Percentiles rank a stretch among this genome's conserved stretches.
phyloP scores from a whole-genome alignment of 176 grass and related monocot species.

The Oryza australiensis region DNA sequence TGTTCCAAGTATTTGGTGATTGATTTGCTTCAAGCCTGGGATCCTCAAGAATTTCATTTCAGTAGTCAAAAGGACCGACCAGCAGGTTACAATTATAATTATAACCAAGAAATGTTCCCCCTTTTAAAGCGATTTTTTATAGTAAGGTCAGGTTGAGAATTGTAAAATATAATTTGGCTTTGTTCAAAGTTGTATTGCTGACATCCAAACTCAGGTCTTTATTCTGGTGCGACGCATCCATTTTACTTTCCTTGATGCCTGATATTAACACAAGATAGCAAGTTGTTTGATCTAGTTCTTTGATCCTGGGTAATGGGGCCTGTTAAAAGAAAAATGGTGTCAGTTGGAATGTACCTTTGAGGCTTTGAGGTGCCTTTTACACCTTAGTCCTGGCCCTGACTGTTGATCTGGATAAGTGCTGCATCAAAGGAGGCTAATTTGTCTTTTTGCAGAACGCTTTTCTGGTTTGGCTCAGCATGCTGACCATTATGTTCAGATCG shows the following conservation, averaged over 20 bases:
- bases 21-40: conserved; percentile 6
- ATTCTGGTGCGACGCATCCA: background rate
- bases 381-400: conserved; percentile 3
- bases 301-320: background rate
- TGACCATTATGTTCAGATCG: conserved; percentile 20
- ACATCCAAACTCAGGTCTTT: background rate
- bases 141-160: conserved; percentile 1
- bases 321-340: background rate
- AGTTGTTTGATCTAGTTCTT: background rate
- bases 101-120: conserved; percentile 7
- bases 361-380: background rate
- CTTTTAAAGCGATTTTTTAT: conserved; percentile 17
- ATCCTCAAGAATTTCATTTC: background rate
- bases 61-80: conserved; percentile 5
- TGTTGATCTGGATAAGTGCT: conserved; percentile 15
- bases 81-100: background rate
- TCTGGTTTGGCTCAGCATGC: conserved; percentile 6
- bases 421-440: conserved; percentile 27
- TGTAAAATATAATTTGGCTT: background rate
- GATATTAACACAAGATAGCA: background rate
- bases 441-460: conserved; percentile 27
- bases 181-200: conserved; percentile 33
- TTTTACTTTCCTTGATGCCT: conserved; percentile 24
- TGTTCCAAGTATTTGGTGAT: conserved; percentile 26
- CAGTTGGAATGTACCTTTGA: background rate